Evolutionary conservation across 192 early-diverging fungal genomes (phyloP).

Genomic region (Coemansia sp.): DNA sequence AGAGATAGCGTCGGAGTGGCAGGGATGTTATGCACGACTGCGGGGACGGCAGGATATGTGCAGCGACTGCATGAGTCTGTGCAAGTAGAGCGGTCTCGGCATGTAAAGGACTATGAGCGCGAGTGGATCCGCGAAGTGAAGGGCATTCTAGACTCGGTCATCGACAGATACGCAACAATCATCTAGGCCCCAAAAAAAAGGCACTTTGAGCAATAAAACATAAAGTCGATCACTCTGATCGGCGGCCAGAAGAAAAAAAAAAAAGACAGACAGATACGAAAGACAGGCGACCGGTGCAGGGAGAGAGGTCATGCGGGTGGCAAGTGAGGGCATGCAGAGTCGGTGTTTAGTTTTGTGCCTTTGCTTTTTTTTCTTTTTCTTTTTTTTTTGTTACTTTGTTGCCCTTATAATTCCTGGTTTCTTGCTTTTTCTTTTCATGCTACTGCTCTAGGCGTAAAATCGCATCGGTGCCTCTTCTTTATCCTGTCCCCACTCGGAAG

Average conservation of each 20-base stretch:
- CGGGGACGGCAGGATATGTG: conserved; percentile 24
- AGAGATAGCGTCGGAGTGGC: conserved; percentile 25
- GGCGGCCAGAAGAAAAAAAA: neutral
- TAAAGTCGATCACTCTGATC: neutral
- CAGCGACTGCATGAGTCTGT: conserved; percentile 32
- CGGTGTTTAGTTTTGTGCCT: neutral
- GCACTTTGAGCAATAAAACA: neutral
- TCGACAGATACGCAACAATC: conserved; percentile 39
- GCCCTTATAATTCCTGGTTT: neutral
- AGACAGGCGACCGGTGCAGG: conserved; percentile 8
- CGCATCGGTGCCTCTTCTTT: neutral
- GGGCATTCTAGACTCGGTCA: conserved; percentile 26
- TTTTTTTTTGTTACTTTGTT: neutral
- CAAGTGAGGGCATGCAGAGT: neutral
- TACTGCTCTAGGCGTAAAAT: neutral
- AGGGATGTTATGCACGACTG: conserved; percentile 38
- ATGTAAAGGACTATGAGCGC: conserved; percentile 52
- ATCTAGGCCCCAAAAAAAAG: neutral
- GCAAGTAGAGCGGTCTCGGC: conserved; percentile 23
- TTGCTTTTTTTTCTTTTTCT: neutral
- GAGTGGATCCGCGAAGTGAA: conserved; percentile 35
- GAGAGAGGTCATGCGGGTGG: neutral
- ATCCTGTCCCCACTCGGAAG: conserved; percentile 3
- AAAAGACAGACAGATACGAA: neutral
- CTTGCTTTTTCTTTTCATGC: neutral